phyloP scores from a whole-genome alignment of 495 filamentous ascomycete species.

The Oidiodendron maius region DNA sequence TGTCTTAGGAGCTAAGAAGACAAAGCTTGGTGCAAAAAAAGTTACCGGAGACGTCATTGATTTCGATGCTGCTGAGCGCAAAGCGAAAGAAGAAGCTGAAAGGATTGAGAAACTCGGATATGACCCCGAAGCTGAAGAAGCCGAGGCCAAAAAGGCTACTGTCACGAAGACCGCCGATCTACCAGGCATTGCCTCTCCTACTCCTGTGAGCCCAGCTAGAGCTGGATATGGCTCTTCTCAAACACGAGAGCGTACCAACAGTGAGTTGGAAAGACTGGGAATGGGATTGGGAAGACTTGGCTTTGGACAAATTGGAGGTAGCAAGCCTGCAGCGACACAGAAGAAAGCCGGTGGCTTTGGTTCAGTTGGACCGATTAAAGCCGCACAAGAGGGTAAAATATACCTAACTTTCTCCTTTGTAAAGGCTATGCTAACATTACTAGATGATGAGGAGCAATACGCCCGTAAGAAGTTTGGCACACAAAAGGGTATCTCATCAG shows the following conservation, averaged over 20 bases:
- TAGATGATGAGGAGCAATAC: conserved; percentile 67
- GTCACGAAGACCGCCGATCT: conserved; percentile 38
- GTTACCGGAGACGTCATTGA: conserved; percentile 72
- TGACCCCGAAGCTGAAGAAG: conserved; percentile 82
- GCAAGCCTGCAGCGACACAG: conserved; percentile 50
- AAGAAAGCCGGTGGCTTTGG: conserved; percentile 82
- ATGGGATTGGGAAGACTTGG: conserved; percentile 86
- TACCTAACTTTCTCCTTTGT: background rate
- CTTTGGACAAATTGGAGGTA: conserved; percentile 78
- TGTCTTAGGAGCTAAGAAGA: conserved; percentile 85
- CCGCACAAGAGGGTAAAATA: conserved; percentile 60
- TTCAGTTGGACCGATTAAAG: conserved; percentile 66
- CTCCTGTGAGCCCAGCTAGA: conserved; percentile 62
- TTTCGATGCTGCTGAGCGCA: conserved; percentile 95
- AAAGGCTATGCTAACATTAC: conserved; percentile 19
- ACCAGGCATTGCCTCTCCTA: conserved; percentile 60
- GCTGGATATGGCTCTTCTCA: conserved; percentile 53
- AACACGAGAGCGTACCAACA: conserved; percentile 48
- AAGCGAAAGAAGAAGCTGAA: conserved; percentile 95
- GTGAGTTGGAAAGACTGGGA: conserved; percentile 83
- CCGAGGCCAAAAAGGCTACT: conserved; percentile 46
- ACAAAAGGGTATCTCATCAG: conserved; percentile 95
- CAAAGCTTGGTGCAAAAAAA: conserved; percentile 89
- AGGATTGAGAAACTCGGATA: conserved; percentile 98
- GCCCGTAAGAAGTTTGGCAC: conserved; percentile 78